These are phyloP conservation scores for Sonneratia alba DNA, from an alignment of 345 rosid genomes.

Conservation along the genomic window DNA sequence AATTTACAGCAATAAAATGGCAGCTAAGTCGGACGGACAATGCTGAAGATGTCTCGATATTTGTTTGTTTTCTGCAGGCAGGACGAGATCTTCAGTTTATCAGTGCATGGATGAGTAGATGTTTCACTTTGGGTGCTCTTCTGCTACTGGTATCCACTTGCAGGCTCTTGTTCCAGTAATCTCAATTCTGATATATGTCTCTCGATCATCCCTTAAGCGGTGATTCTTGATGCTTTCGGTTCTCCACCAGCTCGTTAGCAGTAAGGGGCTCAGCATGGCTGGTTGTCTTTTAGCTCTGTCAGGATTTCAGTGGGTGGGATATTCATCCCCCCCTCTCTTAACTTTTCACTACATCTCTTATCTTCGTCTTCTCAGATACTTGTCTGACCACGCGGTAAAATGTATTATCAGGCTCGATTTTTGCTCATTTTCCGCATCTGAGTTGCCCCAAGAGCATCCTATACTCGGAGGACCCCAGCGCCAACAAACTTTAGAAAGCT, in stretches of 20 bases:
- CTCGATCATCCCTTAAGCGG: neutral
- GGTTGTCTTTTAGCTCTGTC: constrained; percentile 61
- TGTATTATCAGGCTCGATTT: constrained; percentile 45
- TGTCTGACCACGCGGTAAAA: neutral
- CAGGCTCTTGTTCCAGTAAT: neutral
- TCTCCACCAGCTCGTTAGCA: constrained; percentile 37
- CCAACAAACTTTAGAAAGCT: constrained; percentile 22
- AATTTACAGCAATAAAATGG: neutral
- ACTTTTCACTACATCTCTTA: neutral
- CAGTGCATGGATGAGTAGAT: constrained; percentile 43
- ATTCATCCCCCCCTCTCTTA: neutral
- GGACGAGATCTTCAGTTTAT: constrained; percentile 45
- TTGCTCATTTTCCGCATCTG: constrained; percentile 43
- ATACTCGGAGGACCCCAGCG: constrained; percentile 37
- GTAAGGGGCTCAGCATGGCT: constrained; percentile 49
- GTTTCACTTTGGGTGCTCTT: constrained; percentile 38
- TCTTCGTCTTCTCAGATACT: no score
- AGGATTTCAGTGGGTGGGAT: constrained; percentile 71
- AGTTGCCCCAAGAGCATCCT: constrained; percentile 43
- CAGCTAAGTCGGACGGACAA: no score
- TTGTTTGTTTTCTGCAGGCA: constrained; percentile 28
- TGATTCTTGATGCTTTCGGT: neutral
- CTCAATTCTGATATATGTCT: neutral
- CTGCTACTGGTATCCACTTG: constrained; percentile 26
- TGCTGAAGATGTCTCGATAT: neutral